Base-by-base conservation (phyloP, 2,329 filamentous ascomycete genomes). In the Colletotrichum cereale region DNA sequence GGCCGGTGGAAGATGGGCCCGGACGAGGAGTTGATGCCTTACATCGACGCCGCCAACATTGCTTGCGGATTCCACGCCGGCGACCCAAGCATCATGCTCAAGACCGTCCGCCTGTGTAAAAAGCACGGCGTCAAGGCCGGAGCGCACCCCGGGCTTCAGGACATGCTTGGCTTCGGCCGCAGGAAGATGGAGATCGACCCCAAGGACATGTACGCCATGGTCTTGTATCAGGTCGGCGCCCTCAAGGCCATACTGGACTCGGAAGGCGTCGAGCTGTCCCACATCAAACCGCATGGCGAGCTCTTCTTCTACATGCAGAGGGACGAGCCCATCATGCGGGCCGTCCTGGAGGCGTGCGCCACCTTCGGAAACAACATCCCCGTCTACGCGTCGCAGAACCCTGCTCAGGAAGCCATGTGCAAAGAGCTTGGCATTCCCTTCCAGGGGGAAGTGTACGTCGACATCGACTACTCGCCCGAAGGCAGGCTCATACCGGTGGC, bases 101-200 rank as follows among this genome's bases (percentile, higher is more conserved):
- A 88, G 67, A 91, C 89, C 0, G 86, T 91, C 14, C 82, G 81
- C 12, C 82, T 86, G 24, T 90, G 88, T 79, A 91, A 90, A 78
- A 77, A 84, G 52, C 85, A 90, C 78, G 83, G 83, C 68, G 85
- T 92, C 72, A 84, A 83, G 61, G 81, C 88, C 7, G 90, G 90
- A 10, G 90, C 90, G 0, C 90, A 92, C 74, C 90, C 90, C 0
- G 89, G 89, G 1, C 82, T 91, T 0, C 89, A 88, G n/a, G 90
- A 92, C 76, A 83, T 91, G 29, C 85, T 89, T 79, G 90, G 90
- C 11, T 92, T 92, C 75, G 90, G 90, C 2, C 83, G 90, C 2
- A 84, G 90, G 24, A 86, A 89, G 73, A 91, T 92, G 78, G 86
- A 88, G 55, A 83, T 92, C 75, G 80, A 83, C 1, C 83, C 87